Base-by-base conservation (phyloP, 441 rosid species). In the Corymbia calophylla region DNA sequence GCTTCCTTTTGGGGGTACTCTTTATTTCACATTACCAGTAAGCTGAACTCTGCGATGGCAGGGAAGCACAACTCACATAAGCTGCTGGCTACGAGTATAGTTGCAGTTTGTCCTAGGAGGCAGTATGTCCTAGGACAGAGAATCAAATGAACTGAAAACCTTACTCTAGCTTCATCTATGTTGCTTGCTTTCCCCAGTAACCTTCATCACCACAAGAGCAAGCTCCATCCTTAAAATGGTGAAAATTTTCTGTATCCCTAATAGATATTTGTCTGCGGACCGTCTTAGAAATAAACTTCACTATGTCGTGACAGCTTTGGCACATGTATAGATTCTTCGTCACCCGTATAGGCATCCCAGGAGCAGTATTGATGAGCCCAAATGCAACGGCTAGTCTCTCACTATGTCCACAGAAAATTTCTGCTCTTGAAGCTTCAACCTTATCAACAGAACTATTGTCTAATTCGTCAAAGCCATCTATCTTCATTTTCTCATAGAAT, bases 241-340 rank as follows among this genome's bases (percentile, higher is more conserved):
- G 98, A 89, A 96, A 96, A 31, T 92, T 94, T 92, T 96, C 98
- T 56, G 97, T 89, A 90, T 98, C 99, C 94, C 98, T 94, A 47
- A 97, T 95, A 53, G 95, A 95, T 64, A 98, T 98, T 89, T 96
- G 98, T 91, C 99, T 93, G 86, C 99, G 97, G 84, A 98, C 97
- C 58, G 91, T 90, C 95, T 93, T 96, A 73, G 99, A 94, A 92
- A 98, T 97, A 92, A 96, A 97, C 90, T 97, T 94, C 56, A 97
- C 93, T 29, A 89, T 93, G 55, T 92, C 91, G 86, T 97, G 99
- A 91, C 99, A 98, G 89, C 93, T 95, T 91, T 91, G 93, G 92
- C 99, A 98, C 96, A 93, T 97, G 53, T 93, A 94, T 68, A 98
- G 97, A 93, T 98, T 98, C 94, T 98, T 98, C 21, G 99, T 96